Conservation (phyloP, 192 early-diverging fungal species). For the Thoreauomyces humboldtii region DNA sequence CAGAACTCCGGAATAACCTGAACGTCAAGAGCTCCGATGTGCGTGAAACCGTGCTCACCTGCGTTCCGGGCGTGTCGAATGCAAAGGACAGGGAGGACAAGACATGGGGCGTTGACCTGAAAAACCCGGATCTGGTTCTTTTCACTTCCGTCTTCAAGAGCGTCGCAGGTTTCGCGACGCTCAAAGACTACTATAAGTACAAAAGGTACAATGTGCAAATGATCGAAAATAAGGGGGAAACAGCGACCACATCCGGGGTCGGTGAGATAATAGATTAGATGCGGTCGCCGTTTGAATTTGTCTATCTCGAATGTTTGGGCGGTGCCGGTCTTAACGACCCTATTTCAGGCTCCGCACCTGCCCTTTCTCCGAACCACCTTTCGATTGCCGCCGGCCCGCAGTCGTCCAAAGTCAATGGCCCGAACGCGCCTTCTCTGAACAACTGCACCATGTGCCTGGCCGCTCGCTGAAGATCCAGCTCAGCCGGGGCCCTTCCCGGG, state of each 20-base stretch:
- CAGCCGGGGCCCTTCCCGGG: constrained; percentile 44
- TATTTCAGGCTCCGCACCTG: no score
- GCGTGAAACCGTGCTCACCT: constrained; percentile 4
- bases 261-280: no score
- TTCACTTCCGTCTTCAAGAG: constrained; percentile 49
- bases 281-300: no score
- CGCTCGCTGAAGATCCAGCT: constrained; percentile 63
- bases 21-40: constrained; percentile 12
- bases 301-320: no score
- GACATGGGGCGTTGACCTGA: constrained; percentile 37
- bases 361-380: constrained; percentile 9
- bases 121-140: constrained; percentile 38
- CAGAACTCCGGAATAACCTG: constrained; percentile 43
- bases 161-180: constrained; percentile 41
- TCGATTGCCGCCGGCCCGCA: constrained; percentile 10
- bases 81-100: constrained; percentile 21
- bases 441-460: constrained; percentile 70
- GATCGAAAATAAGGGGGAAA: no score
- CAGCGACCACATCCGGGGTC: no score
- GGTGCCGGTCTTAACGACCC: no score
- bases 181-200: constrained; percentile 40
- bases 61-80: not conserved
- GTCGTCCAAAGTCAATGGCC: constrained; percentile 81
- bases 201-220: constrained; percentile 45
- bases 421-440: constrained; percentile 83